Base-by-base conservation (phyloP, 2,329 filamentous ascomycete species). In the Diaporthe sp. region DNA sequence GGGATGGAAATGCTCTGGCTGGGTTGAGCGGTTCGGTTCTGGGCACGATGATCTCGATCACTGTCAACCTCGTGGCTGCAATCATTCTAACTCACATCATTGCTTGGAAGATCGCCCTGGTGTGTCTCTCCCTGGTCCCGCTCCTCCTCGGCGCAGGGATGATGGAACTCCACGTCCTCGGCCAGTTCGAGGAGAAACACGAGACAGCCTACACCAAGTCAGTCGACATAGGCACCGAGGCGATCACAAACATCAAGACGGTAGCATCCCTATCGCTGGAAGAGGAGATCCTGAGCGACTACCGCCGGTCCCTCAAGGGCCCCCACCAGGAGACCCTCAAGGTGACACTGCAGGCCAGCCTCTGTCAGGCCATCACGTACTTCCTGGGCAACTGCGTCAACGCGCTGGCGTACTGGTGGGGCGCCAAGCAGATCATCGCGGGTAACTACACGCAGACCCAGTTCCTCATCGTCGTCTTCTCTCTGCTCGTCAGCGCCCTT, bases 81-180 rank as follows among this genome's bases (percentile, higher is more conserved):
- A 91, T 94, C 71, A 89, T 93, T 39, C 80, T 95, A 13, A 91
- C 92, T 0, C 92, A 94, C 76, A 90, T 94, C 58, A 86, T 95
- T 61, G 92, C 92, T 3, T 95, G 93, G 94, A 93, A 91, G 79
- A 94, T 95, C 75, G 93, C 93, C 0, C 83, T 95, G 19, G 93
- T 95, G 4, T 92, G 92, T 71, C 85, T 95, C 8, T 88, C 92
- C 0, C 86, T 90, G 12, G 90, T 95, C 0, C 94, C 93, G 0
- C 82, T 95, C 13, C 88, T 94, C 8, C 85, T 95, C 0, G 91
- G 91, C 1, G 88, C 92, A 0, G 93, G 93, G 0, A 88, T 93
- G 76, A 90, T 95, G 89, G 89, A 93, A 76, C 85, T 95, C 22
- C 87, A 87, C 1, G 87, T 91, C 4, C 86, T 94, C 1, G 87